Percentiles rank a stretch among this genome's conserved stretches.
Conservation (phyloP, 129 eudicot species). For the Centella asiatica region DNA sequence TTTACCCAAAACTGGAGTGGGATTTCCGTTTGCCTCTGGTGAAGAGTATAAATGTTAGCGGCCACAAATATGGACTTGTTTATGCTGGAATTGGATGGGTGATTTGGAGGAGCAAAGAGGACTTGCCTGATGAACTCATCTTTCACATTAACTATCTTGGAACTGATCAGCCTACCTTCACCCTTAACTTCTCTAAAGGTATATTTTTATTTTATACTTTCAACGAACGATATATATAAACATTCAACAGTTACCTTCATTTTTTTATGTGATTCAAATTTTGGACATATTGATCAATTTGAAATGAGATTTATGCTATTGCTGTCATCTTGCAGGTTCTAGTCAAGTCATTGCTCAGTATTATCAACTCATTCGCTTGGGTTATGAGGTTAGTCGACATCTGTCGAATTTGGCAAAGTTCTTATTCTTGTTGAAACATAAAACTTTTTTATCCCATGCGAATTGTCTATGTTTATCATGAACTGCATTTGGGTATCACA, state of each 20-base stretch:
- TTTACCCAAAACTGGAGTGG: conserved; percentile 83
- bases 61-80: conserved; percentile 88
- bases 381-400: conserved; percentile 52
- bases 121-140: conserved; percentile 79
- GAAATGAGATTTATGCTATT: background rate
- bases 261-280: background rate
- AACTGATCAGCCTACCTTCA: conserved; percentile 89
- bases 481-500: no score
- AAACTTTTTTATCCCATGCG: background rate
- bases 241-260: background rate
- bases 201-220: background rate
- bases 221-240: background rate
- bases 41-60: conserved; percentile 84
- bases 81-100: conserved; percentile 90
- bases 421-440: no score
- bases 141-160: conserved; percentile 90
- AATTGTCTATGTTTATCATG: no score
- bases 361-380: conserved; percentile 81
- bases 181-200: conserved; percentile 92
- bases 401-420: no score
- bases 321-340: conserved; percentile 46
- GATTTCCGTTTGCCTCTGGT: conserved; percentile 76
- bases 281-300: no score
- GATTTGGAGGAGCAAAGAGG: conserved; percentile 81
- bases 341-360: conserved; percentile 83